A percentile compares a stretch with the other conserved stretches of the same genome.
phyloP scores from a whole-genome alignment of 2,329 filamentous ascomycete species.

The Neopestalotiopsis rosae region DNA sequence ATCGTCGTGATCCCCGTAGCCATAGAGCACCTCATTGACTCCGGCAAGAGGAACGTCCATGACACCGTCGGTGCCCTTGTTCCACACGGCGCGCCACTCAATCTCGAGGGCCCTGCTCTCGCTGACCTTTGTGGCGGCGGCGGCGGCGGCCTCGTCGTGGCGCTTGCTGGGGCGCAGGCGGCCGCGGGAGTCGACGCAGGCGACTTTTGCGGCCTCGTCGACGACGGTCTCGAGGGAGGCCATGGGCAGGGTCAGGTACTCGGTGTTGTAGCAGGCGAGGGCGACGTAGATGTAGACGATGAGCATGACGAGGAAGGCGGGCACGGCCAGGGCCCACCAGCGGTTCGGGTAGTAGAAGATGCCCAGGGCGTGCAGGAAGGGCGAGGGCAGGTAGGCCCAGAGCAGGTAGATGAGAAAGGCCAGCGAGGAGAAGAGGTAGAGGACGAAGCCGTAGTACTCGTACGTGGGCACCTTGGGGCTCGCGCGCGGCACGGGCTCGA shows the following conservation, averaged over 20 bases:
- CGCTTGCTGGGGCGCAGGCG: slow-evolving; percentile 43
- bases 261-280: slow-evolving; percentile 87
- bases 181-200: slow-evolving; percentile 77
- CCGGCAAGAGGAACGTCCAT: slow-evolving; percentile 96
- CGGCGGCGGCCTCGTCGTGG: slow-evolving; percentile 34
- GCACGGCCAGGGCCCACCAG: slow-evolving; percentile 96
- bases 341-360: slow-evolving; percentile 97
- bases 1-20: slow-evolving; percentile 46
- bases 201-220: slow-evolving; percentile 86
- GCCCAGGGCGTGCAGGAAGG: slow-evolving; percentile 88
- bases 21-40: slow-evolving; percentile 94
- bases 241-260: slow-evolving; percentile 83
- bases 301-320: slow-evolving; percentile 86
- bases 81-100: slow-evolving; percentile 87
- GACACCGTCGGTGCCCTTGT: slow-evolving; percentile 91
- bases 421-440: slow-evolving; percentile 88
- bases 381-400: slow-evolving; percentile 91
- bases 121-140: slow-evolving; percentile 39
- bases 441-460: slow-evolving; percentile 98
- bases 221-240: slow-evolving; percentile 86
- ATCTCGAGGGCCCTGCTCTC: slow-evolving; percentile 39
- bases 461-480: slow-evolving; percentile 97
- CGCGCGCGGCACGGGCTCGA: slow-evolving; percentile 78
- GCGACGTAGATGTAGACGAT: slow-evolving; percentile 94
- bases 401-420: slow-evolving; percentile 75